Evolutionary conservation across 805 yeast species (phyloP).

Genomic region (Ogataea sp.): DNA sequence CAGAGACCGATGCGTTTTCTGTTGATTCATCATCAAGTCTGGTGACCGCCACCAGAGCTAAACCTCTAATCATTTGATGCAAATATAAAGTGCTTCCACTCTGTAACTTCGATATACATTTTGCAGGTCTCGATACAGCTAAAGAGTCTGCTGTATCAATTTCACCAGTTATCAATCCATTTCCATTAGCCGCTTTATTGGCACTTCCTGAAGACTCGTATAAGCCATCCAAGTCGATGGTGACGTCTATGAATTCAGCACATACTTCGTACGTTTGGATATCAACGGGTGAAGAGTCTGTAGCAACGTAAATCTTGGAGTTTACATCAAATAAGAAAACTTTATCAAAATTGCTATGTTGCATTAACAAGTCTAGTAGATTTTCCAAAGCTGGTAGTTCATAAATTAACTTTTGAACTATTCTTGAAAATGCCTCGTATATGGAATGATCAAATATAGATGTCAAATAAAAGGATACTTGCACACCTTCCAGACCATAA

Average conservation of each 20-base stretch:
- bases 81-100: conserved; percentile 81
- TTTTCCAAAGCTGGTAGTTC: conserved; percentile 86
- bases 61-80: conserved; percentile 87
- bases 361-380: conserved; percentile 79
- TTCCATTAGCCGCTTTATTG: conserved; percentile 1
- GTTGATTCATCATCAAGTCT: conserved; percentile 53
- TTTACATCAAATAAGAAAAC: conserved; percentile 87
- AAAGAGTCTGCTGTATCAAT: neutral
- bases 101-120: conserved; percentile 67
- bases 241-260: conserved; percentile 93
- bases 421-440: conserved; percentile 90
- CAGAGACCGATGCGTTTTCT: conserved; percentile 39
- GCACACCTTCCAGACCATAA: conserved; percentile 84
- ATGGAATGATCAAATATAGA: conserved; percentile 94
- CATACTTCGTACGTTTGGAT: conserved; percentile 94
- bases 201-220: conserved; percentile 29
- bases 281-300: conserved; percentile 94
- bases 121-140: conserved; percentile 15
- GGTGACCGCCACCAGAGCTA: conserved; percentile 83
- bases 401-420: conserved; percentile 83
- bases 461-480: conserved; percentile 84
- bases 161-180: neutral
- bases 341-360: conserved; percentile 86
- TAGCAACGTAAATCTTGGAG: conserved; percentile 90
- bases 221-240: conserved; percentile 76